Percentiles rank a stretch among this genome's conserved stretches.
Evolutionary conservation across 192 early-diverging fungal species (phyloP).

Genomic region (Mortierella claussenii): DNA sequence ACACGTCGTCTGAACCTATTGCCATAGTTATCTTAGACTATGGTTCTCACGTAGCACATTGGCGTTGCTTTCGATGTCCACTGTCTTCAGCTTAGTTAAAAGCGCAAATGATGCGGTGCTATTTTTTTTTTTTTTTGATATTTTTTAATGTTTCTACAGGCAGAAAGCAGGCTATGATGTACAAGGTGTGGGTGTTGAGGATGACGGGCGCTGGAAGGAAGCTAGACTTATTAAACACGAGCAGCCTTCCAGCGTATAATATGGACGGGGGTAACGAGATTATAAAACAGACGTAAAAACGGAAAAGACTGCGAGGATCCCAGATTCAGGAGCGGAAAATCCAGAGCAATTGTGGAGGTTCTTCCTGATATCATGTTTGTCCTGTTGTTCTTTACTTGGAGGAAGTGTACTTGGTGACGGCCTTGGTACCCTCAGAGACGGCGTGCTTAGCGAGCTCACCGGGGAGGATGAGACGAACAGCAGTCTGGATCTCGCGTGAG

Average conservation of each 20-base stretch:
- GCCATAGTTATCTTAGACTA: not conserved
- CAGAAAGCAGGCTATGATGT: constrained; percentile 53
- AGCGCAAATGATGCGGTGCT: not conserved
- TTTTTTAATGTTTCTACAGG: constrained; percentile 54
- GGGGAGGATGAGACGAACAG: constrained; percentile 76
- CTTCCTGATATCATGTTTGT: not conserved
- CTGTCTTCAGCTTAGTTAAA: not conserved
- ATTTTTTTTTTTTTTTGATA: constrained; percentile 2
- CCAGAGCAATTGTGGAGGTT: not conserved
- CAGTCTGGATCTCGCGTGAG: constrained; percentile 94
- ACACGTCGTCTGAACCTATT: too few relatives aligned
- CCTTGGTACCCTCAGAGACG: constrained; percentile 98
- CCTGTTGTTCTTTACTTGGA: constrained; percentile 63
- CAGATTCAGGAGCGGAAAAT: not conserved
- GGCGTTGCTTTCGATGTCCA: too few relatives aligned
- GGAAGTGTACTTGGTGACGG: constrained; percentile 95
- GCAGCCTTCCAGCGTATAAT: constrained; percentile 21
- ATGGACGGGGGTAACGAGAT: constrained; percentile 19
- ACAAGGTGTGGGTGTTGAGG: constrained; percentile 31
- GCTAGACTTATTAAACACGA: constrained; percentile 22
- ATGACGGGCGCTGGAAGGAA: constrained; percentile 17
- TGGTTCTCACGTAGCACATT: too few relatives aligned
- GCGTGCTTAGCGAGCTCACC: constrained; percentile 98
- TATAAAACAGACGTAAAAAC: constrained; percentile 37
- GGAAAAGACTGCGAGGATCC: not conserved